These are phyloP conservation scores for Fusarium sp. DNA, from an alignment of 2,329 filamentous ascomycete genomes.

Conservation along the genomic window DNA sequence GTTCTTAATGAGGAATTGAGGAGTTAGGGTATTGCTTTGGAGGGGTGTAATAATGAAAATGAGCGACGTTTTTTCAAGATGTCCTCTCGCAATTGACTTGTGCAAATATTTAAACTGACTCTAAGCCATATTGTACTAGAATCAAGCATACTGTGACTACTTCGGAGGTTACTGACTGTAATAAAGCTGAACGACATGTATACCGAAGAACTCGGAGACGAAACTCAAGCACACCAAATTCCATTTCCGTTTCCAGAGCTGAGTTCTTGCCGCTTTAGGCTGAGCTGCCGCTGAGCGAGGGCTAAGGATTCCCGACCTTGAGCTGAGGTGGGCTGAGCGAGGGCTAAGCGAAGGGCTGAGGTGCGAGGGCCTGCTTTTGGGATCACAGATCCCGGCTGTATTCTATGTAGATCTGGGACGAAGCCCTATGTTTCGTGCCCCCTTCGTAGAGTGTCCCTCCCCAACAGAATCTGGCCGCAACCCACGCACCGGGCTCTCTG, in stretches of 20 bases:
- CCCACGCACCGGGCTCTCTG: too few relatives aligned
- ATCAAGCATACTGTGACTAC: fast-evolving
- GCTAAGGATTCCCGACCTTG: too few relatives aligned
- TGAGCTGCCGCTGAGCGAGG: too few relatives aligned
- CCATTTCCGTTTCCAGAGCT: not conserved
- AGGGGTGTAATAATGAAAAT: not conserved
- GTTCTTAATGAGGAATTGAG: slow-evolving; percentile 9
- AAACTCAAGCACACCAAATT: not conserved
- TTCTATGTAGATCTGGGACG: too few relatives aligned
- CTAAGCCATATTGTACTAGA: too few relatives aligned
- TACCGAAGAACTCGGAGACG: not conserved
- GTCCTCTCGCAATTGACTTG: not conserved
- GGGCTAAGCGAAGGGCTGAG: too few relatives aligned
- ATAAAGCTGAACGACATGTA: not conserved
- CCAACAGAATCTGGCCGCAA: too few relatives aligned
- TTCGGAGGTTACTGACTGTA: not conserved
- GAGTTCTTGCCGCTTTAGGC: not conserved
- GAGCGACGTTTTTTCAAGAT: not conserved
- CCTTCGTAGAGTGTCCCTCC: too few relatives aligned
- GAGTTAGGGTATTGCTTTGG: not conserved
- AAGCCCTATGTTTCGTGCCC: too few relatives aligned
- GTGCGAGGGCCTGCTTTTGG: too few relatives aligned
- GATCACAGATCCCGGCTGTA: too few relatives aligned
- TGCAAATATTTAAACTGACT: not conserved
- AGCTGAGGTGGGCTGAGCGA: too few relatives aligned